These are phyloP conservation scores for Lichtheimia hyalospora DNA, from an alignment of 371 early-diverging fungal genomes.

Conservation along the genomic window DNA sequence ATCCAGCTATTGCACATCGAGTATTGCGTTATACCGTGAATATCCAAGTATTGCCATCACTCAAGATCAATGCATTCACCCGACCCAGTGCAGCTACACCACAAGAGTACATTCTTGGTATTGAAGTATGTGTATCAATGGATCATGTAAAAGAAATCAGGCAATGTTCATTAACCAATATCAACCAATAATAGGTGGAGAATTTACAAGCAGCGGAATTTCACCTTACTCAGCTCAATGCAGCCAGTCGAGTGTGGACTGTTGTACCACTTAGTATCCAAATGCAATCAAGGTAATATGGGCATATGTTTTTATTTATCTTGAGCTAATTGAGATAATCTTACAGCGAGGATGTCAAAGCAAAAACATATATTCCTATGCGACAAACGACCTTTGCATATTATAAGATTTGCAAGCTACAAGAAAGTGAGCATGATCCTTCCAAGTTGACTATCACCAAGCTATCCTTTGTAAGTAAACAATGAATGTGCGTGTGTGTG, in stretches of 20 bases:
- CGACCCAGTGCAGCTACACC: conserved; percentile 73
- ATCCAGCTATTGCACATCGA: conserved; percentile 65
- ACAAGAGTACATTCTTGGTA: conserved; percentile 83
- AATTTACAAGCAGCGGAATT: conserved; percentile 67
- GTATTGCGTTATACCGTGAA: conserved; percentile 62
- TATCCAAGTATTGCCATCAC: conserved; percentile 77
- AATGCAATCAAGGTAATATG: conserved; percentile 18
- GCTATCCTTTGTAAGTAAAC: conserved; percentile 48
- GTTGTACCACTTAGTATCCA: conserved; percentile 57
- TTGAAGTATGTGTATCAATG: conserved; percentile 62
- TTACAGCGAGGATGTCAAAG: conserved; percentile 29
- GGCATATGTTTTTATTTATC: background rate
- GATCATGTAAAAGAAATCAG: too few relatives aligned
- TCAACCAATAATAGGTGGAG: conserved; percentile 52
- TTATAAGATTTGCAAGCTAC: conserved; percentile 50
- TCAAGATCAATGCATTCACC: conserved; percentile 92
- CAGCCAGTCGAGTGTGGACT: conserved; percentile 73
- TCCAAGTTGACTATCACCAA: conserved; percentile 38
- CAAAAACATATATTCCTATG: conserved; percentile 50
- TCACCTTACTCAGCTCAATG: conserved; percentile 69
- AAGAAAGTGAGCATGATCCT: conserved; percentile 26
- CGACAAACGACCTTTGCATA: conserved; percentile 67
- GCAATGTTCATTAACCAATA: background rate
- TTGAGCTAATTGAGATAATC: background rate
- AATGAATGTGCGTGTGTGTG: too few relatives aligned